These are phyloP conservation scores for Fusarium multiceps DNA, from an alignment of 2,329 filamentous ascomycete genomes.

Conservation along the genomic window DNA sequence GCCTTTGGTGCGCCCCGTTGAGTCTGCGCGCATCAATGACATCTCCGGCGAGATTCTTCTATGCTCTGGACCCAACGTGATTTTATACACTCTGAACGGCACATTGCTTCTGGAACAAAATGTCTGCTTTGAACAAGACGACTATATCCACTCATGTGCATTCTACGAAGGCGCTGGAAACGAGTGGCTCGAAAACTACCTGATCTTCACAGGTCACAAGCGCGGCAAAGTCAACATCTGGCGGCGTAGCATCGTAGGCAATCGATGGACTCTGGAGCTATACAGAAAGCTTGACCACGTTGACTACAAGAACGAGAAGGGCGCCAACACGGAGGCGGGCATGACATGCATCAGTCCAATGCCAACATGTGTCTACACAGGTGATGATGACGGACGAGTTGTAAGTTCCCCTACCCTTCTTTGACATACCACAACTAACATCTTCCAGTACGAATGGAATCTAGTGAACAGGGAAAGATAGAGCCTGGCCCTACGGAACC, in stretches of 20 bases:
- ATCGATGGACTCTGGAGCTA: conserved; percentile 80
- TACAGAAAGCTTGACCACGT: conserved; percentile 85
- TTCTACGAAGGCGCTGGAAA: conserved; percentile 93
- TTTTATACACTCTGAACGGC: conserved; percentile 90
- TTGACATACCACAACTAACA: conserved; percentile 10
- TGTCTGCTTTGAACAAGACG: conserved; percentile 76
- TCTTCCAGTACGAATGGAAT: conserved; percentile 70
- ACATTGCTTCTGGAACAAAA: conserved; percentile 83
- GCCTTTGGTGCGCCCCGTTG: conserved; percentile 65
- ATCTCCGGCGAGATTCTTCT: conserved; percentile 90
- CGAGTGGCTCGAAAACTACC: conserved; percentile 88
- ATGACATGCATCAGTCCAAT: conserved; percentile 90
- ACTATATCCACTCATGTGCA: conserved; percentile 82
- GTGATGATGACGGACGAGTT: conserved; percentile 92
- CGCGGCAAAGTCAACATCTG: conserved; percentile 86
- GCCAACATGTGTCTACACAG: conserved; percentile 87
- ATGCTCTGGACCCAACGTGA: conserved; percentile 78
- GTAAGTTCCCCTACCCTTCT: conserved; percentile 57
- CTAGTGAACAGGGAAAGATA: conserved; percentile 68
- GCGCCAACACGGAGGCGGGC: conserved; percentile 68
- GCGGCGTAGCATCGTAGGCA: conserved; percentile 65
- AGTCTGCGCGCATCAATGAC: conserved; percentile 89
- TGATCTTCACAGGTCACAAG: conserved; percentile 90
- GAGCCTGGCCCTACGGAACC: conserved; percentile 49
- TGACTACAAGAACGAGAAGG: conserved; percentile 72